These are phyloP conservation scores for Salvia rosmarinus DNA, from an alignment of 257 asterid genomes.

Conservation along the genomic window DNA sequence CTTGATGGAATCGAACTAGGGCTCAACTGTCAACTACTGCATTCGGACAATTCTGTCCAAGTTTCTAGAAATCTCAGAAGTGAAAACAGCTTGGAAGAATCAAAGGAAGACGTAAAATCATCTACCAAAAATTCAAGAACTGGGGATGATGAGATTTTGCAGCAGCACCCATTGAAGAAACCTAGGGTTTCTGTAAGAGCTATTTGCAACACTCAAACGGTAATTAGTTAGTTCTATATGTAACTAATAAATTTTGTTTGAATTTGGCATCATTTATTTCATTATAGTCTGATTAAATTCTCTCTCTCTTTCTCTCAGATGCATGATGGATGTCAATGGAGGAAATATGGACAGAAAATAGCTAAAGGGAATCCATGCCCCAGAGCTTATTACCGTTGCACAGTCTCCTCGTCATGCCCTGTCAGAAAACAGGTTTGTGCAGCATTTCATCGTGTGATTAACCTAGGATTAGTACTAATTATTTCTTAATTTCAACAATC, in stretches of 20 bases:
- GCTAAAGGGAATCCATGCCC: conserved; percentile 68
- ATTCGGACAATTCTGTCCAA: conserved; percentile 2
- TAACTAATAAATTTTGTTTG: not conserved
- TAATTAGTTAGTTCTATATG: conserved; percentile 13
- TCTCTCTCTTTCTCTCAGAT: conserved; percentile 32
- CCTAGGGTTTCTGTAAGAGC: conserved; percentile 63
- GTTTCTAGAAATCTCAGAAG: not conserved
- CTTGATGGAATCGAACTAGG: conserved; percentile 44
- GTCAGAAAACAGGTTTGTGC: conserved; percentile 56
- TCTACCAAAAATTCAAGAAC: conserved; percentile 36
- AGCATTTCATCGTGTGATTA: too few species aligned
- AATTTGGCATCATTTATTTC: not conserved
- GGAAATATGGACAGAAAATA: conserved; percentile 63
- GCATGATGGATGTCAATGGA: conserved; percentile 70
- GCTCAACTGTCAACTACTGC: conserved; percentile 18
- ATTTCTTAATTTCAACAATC: too few species aligned
- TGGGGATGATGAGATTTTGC: conserved; percentile 41
- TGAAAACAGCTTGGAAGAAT: conserved; percentile 32
- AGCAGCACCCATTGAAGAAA: conserved; percentile 47
- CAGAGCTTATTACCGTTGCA: conserved; percentile 64
- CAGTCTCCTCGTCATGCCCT: conserved; percentile 50
- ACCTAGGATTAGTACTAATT: too few species aligned
- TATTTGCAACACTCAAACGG: conserved; percentile 56
- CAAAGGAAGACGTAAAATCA: conserved; percentile 30
- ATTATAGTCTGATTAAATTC: not conserved